Conservation (phyloP, 345 rosid genomes). For the Reutealis trisperma region DNA sequence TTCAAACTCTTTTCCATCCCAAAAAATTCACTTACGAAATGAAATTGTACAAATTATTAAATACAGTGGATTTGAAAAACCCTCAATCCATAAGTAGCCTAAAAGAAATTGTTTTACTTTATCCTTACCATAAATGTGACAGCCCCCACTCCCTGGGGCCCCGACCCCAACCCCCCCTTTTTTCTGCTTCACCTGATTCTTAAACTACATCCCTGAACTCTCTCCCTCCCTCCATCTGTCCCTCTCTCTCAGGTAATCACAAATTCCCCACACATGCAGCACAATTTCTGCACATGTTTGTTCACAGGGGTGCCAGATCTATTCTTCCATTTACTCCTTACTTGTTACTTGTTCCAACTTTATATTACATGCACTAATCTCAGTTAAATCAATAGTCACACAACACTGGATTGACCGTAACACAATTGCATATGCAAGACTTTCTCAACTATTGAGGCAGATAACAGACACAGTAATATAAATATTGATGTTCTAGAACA, state of each 20-base stretch:
- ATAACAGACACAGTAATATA: background rate
- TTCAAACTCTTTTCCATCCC: no score
- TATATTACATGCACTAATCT: background rate
- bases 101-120: no score
- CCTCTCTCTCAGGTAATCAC: no score
- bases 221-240: background rate
- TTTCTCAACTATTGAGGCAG: background rate
- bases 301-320: background rate
- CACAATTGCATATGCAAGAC: background rate
- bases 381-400: background rate
- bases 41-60: no score
- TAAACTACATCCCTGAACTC: background rate
- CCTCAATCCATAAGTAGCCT: no score
- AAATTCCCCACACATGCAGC: background rate
- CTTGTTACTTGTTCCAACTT: background rate
- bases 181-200: background rate
- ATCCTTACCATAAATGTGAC: no score
- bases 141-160: no score
- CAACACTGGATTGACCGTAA: background rate
- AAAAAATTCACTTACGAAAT: no score
- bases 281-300: background rate
- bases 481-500: background rate
- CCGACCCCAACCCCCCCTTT: no score
- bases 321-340: background rate
- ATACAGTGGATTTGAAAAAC: no score